phyloP scores from a whole-genome alignment of 2,329 filamentous ascomycete genomes.

The Colletotrichum brevisporum region DNA sequence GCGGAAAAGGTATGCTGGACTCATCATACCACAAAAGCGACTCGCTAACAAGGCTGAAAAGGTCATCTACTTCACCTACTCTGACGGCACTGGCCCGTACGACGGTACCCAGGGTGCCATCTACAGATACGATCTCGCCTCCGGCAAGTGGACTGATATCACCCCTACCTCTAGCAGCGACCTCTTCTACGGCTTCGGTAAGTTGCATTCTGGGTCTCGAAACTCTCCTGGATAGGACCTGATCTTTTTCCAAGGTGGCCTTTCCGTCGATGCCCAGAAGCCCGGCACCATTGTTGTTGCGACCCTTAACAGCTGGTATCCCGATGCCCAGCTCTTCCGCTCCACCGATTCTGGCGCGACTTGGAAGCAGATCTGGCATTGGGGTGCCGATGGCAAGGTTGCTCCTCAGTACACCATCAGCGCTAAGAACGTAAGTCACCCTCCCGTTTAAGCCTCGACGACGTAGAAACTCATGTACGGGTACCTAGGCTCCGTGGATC shows the following conservation, averaged over 20 bases:
- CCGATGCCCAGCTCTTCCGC: slow-evolving; percentile 69
- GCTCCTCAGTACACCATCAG: slow-evolving; percentile 34
- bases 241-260: slow-evolving; percentile 52
- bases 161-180: slow-evolving; percentile 64
- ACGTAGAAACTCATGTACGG: not conserved
- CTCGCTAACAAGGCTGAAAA: not conserved
- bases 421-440: slow-evolving; percentile 46
- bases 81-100: slow-evolving; percentile 69
- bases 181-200: slow-evolving; percentile 66
- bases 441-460: not conserved
- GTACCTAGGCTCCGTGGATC: slow-evolving; percentile 63
- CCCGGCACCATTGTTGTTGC: slow-evolving; percentile 71
- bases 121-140: slow-evolving; percentile 66
- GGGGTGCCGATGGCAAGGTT: slow-evolving; percentile 26
- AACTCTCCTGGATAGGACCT: not conserved
- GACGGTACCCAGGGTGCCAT: slow-evolving; percentile 68
- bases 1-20: slow-evolving; percentile 61
- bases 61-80: slow-evolving; percentile 65
- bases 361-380: slow-evolving; percentile 69
- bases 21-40: not conserved
- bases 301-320: slow-evolving; percentile 71
- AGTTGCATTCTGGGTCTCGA: not conserved
- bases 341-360: slow-evolving; percentile 68
- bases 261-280: slow-evolving; percentile 66
- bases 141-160: slow-evolving; percentile 67